These are phyloP conservation scores for Aotearoamyces nothofagi DNA, from an alignment of 2,329 filamentous ascomycete genomes.

Conservation along the genomic window DNA sequence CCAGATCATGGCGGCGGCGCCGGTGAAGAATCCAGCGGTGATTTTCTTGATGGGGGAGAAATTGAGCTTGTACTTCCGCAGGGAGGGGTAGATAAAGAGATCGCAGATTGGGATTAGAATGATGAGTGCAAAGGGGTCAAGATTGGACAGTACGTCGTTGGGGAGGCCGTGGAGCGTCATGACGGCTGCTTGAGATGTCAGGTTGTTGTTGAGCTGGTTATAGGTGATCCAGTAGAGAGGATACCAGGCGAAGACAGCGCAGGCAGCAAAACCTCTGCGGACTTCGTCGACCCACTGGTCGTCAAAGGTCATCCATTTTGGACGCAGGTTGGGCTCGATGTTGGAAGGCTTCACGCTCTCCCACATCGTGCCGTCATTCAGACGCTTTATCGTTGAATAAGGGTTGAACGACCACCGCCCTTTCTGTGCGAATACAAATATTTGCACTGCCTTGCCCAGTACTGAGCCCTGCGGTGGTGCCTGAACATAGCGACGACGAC, in stretches of 20 bases:
- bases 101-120: constrained; percentile 63
- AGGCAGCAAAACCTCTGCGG: constrained; percentile 51
- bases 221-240: constrained; percentile 40
- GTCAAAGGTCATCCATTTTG: constrained; percentile 67
- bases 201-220: constrained; percentile 44
- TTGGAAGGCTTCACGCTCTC: constrained; percentile 52
- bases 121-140: constrained; percentile 62
- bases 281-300: constrained; percentile 75
- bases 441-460: constrained; percentile 46
- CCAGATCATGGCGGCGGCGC: constrained; percentile 42
- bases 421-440: constrained; percentile 46
- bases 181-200: constrained; percentile 47
- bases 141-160: constrained; percentile 64
- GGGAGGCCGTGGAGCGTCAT: constrained; percentile 57
- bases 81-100: constrained; percentile 49
- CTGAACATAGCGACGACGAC: constrained; percentile 44
- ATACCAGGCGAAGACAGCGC: constrained; percentile 47
- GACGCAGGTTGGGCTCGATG: constrained; percentile 37
- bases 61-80: constrained; percentile 45
- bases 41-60: constrained; percentile 70
- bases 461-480: constrained; percentile 59
- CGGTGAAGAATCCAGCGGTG: constrained; percentile 52
- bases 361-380: constrained; percentile 42
- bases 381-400: constrained; percentile 37
- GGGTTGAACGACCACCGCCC: constrained; percentile 48